Percentiles rank a stretch among this genome's conserved stretches.
Conservation (phyloP, 805 yeast genomes). For the Kodamaea laetipori region DNA sequence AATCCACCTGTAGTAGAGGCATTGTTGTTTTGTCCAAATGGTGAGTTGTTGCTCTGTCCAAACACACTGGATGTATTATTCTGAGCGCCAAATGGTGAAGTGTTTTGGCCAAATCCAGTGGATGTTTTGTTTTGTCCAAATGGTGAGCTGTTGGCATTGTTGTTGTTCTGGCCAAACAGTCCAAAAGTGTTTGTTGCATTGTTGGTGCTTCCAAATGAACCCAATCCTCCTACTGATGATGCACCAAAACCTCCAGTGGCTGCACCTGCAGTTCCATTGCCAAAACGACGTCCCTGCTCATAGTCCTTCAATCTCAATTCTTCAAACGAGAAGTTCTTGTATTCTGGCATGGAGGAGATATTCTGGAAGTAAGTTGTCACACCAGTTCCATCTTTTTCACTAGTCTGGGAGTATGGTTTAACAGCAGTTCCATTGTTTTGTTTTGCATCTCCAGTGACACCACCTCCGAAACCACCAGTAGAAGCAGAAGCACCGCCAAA, state of each 20-base stretch:
- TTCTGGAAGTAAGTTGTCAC: constrained; percentile 65
- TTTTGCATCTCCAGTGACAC: constrained; percentile 22
- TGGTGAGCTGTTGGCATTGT: constrained; percentile 29
- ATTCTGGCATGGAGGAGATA: constrained; percentile 89
- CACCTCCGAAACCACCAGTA: constrained; percentile 19
- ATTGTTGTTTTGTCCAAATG: constrained; percentile 28
- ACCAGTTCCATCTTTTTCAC: constrained; percentile 70
- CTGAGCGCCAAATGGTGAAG: constrained; percentile 18
- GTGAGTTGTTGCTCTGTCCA: constrained; percentile 17
- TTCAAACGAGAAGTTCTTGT: constrained; percentile 76
- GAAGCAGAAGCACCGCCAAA: constrained; percentile 21
- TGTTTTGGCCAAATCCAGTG: constrained; percentile 24
- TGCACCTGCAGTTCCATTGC: constrained; percentile 33
- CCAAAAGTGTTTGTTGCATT: constrained; percentile 29
- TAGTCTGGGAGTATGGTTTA: constrained; percentile 66
- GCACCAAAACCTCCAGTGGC: constrained; percentile 24
- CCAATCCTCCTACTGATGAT: constrained; percentile 12
- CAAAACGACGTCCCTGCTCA: constrained; percentile 65
- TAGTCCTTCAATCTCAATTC: constrained; percentile 91
- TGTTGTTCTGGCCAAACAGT: constrained; percentile 15
- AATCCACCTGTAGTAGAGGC: constrained; percentile 10
- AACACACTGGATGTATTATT: constrained; percentile 19
- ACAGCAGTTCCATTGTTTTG: constrained; percentile 67
- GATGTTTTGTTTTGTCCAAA: constrained; percentile 26
- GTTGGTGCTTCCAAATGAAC: constrained; percentile 17